Evolutionary conservation across 2,329 filamentous ascomycete genomes (phyloP).

Genomic region (Fusarium subglutinans): DNA sequence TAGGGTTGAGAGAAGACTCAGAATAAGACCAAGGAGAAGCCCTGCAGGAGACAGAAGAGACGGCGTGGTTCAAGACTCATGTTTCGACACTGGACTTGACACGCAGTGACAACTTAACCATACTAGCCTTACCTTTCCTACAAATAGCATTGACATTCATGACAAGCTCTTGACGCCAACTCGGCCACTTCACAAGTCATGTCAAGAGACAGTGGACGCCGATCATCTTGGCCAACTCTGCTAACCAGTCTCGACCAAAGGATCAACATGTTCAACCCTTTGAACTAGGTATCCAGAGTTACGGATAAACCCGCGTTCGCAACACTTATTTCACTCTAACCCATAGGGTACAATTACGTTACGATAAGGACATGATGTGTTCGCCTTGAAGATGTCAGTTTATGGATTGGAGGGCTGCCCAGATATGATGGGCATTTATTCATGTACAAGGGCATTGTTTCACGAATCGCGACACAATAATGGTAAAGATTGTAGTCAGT

Average conservation of each 20-base stretch:
- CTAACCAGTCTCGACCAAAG: not conserved
- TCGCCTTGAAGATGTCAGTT: not conserved
- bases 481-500: not conserved
- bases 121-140: not conserved
- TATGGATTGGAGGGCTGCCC: not conserved
- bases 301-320: not conserved
- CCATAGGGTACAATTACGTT: not conserved
- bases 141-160: not conserved
- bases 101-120: not conserved
- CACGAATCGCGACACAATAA: not conserved
- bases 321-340: not conserved
- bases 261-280: not conserved
- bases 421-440: not conserved
- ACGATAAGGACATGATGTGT: not conserved
- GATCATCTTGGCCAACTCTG: conserved; percentile 12
- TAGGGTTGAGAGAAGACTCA: conserved; percentile 12
- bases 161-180: not conserved
- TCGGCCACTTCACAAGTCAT: conserved; percentile 7
- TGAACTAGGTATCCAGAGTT: not conserved
- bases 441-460: not conserved
- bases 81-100: not conserved
- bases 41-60: not conserved
- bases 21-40: not conserved
- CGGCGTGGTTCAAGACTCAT: not conserved
- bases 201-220: not conserved